These are phyloP conservation scores for Epichloe scottii DNA, from an alignment of 2,329 filamentous ascomycete species.

Conservation along the genomic window DNA sequence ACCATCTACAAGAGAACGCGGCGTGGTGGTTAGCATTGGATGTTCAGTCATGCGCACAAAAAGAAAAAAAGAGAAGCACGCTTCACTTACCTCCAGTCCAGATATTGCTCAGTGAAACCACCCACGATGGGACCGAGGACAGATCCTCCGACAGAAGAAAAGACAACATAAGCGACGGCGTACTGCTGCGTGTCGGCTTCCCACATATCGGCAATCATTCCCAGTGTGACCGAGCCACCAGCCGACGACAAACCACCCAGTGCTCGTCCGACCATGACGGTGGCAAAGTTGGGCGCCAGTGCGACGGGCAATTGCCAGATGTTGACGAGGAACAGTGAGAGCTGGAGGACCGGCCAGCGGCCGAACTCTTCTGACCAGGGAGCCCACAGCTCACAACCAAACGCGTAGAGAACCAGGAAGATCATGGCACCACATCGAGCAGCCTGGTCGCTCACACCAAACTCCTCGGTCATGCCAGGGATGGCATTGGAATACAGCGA, in stretches of 20 bases:
- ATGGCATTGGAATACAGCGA: constrained; percentile 61
- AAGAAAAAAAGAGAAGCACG: not conserved
- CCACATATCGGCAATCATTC: constrained; percentile 66
- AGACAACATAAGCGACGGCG: constrained; percentile 63
- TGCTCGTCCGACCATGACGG: constrained; percentile 56
- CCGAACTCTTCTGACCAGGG: constrained; percentile 80
- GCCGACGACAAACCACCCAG: constrained; percentile 60
- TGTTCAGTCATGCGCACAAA: not conserved
- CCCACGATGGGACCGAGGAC: constrained; percentile 68
- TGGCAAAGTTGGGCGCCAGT: constrained; percentile 59
- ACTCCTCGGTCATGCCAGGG: constrained; percentile 52
- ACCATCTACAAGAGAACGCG: constrained; percentile 33
- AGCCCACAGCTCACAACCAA: constrained; percentile 80
- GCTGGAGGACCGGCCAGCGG: constrained; percentile 62
- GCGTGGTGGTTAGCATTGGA: not conserved
- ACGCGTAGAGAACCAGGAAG: constrained; percentile 69
- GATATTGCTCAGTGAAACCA: constrained; percentile 56
- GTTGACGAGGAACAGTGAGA: constrained; percentile 63
- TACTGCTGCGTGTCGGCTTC: constrained; percentile 61
- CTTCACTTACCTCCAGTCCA: constrained; percentile 46
- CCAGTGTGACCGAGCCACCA: constrained; percentile 60
- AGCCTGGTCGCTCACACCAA: constrained; percentile 52
- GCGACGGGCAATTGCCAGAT: constrained; percentile 63
- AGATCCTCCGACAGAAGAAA: constrained; percentile 67
- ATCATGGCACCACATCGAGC: constrained; percentile 64